Evolutionary conservation across 805 yeast genomes (phyloP), one percentile per base, ranked within the genome.

Genomic region (Metschnikowia lunata): DNA sequence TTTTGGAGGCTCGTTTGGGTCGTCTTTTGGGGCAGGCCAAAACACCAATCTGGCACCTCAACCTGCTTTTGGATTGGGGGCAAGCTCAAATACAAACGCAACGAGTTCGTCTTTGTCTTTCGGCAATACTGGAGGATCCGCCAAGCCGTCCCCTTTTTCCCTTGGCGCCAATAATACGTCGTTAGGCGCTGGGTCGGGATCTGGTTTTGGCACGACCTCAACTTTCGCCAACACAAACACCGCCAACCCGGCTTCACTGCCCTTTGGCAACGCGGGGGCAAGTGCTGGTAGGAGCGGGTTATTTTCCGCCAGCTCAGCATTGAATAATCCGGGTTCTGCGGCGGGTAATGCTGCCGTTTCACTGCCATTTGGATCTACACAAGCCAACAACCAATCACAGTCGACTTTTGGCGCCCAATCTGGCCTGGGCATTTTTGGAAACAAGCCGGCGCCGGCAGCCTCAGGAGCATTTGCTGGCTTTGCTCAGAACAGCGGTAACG

Each of bases 11-110:
- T 6, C 35, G 10, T 43, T 43, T 34, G 39, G 46, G 18, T 12
- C 33, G 12, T 12, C 40, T 26, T 41, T 41, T 36, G 45, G 45
- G 30, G 29, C 39, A 15, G n/a, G n/a, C 6, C 31, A 29, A 29
- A 31, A 39, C 35, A 13, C 40, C 11, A 27, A 28, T 26, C 37
- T 13, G 31, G 32, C 36, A 29, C 32, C 23, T 13, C 37, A 42
- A 23, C 41, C 45, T 9, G 41, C 41, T 7, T 42, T 42, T 37
- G 45, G 45, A 7, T n/a, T 29, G 6, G 40, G 35, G 10, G 14
- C 26, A 15, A 31, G 15, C 40, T 26, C 44, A 26, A 12, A 8
- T 23, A 11, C 44, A 13, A 15, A 39, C 8, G 23, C 39, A 4
- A 27, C 14, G 4, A 18, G 39, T 3, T 35, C 43, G 6, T 12